Evolutionary conservation across 2,329 filamentous ascomycete species (phyloP), one percentile per base, ranked within the genome.

Genomic region (Xylariaceae sp.): DNA sequence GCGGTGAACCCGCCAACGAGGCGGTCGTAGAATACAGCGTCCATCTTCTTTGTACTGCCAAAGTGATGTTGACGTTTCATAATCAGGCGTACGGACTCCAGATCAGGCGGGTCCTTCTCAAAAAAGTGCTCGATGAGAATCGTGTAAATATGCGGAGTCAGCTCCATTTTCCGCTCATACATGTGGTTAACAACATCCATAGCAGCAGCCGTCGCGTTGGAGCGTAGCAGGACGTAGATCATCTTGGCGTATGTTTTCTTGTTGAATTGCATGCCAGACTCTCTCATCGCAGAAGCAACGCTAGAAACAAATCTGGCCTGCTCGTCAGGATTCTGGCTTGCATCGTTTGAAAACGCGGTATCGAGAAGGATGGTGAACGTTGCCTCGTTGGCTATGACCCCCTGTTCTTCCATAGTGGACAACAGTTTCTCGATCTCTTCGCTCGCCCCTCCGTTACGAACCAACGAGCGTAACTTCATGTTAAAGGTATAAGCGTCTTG

Each of bases 351-450:
- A 67, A 83, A 74, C 61, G 82, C 72, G 68, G 81, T 82, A 48
- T 88, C 84, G 6, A 94, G 77, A 58, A 94, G 78, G 62, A 90
- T 84, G 18, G 85, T 89, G 72, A 89, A 90, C 0, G 90, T 94
- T 4, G 81, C 81, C n/a, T 80, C 77, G 70, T 92, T 84, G 0
- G 86, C 81, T 35, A 78, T 65, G 34, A 90, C 72, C 2, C 78
- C 78, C 13, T 78, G 73, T 2, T 70, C 63, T 45, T 80, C 74
- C 88, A 92, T 92, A 56, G 79, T 74, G 3, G 74, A 67, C 2
- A 91, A 76, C 10, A 90, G 68, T 2, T 71, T 71, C 49, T 78
- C 75, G 10, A 83, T 79, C 47, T 83, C 80, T 0, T 76, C 68
- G 39, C 73, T 68, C 30, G 52, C 57, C 11, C 78, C 74, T 23